Evolutionary conservation across 495 filamentous ascomycete species (phyloP).

Genomic region (Astrothelium macrocarpum): DNA sequence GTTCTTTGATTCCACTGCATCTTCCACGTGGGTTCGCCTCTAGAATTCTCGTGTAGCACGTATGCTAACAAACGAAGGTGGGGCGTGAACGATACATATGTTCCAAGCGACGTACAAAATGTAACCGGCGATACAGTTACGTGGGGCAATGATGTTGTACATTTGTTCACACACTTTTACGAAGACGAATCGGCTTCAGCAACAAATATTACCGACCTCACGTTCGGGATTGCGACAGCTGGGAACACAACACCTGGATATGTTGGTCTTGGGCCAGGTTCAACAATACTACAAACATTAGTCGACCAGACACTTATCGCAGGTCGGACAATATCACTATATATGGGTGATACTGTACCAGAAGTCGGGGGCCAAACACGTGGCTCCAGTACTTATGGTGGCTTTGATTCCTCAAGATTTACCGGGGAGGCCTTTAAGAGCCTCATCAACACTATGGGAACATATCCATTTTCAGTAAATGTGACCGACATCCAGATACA

Average conservation of each 20-base stretch:
- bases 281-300: conserved; percentile 24
- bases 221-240: conserved; percentile 18
- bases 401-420: conserved; percentile 29
- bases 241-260: conserved; percentile 19
- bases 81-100: conserved; percentile 11
- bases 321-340: conserved; percentile 26
- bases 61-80: conserved; percentile 15
- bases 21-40: conserved; percentile 16
- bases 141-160: conserved; percentile 21
- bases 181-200: conserved; percentile 23
- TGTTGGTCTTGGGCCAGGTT: conserved; percentile 24
- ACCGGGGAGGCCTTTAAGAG: conserved; percentile 17
- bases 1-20: conserved; percentile 16
- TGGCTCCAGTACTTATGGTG: conserved; percentile 25
- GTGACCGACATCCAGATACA: conserved; percentile 27
- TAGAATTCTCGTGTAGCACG: not conserved
- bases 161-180: conserved; percentile 31
- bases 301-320: conserved; percentile 20
- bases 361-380: conserved; percentile 24
- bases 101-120: conserved; percentile 12
- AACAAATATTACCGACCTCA: conserved; percentile 19
- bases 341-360: conserved; percentile 23
- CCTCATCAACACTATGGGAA: conserved; percentile 13
- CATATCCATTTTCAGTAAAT: conserved; percentile 21
- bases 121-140: not conserved